Evolutionary conservation across 2,329 filamentous ascomycete genomes (phyloP).

Genomic region (Pseudogymnoascus sp.): DNA sequence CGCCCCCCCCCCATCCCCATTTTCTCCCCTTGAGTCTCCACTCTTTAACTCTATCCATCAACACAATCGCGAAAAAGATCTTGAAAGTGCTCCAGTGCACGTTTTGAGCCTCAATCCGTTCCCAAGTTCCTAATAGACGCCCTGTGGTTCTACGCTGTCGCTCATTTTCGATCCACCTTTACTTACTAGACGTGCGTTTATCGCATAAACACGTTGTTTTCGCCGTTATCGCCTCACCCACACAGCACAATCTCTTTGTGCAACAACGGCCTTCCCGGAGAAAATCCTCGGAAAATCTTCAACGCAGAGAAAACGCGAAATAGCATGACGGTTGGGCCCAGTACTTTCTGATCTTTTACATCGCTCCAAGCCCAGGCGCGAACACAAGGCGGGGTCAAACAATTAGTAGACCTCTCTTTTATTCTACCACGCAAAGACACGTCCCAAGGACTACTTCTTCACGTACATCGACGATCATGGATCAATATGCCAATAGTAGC

Average conservation of each 20-base stretch:
- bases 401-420: slow-evolving; percentile 3
- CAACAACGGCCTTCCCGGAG: not conserved
- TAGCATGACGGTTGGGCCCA: slow-evolving; percentile 5
- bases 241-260: not conserved
- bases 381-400: slow-evolving; percentile 6
- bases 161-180: slow-evolving; percentile 7
- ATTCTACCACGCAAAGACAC: not conserved
- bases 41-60: slow-evolving; percentile 8
- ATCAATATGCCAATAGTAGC: slow-evolving; percentile 8
- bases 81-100: slow-evolving; percentile 6
- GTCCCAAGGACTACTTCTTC: slow-evolving; percentile 2
- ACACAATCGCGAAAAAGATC: slow-evolving; percentile 8
- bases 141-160: slow-evolving; percentile 7
- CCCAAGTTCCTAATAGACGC: slow-evolving; percentile 1
- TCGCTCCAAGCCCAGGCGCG: slow-evolving; percentile 7
- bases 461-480: slow-evolving; percentile 7
- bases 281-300: slow-evolving; percentile 11
- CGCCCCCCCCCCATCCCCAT: slow-evolving; percentile 1
- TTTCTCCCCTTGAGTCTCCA: slow-evolving; percentile 5
- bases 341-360: not conserved
- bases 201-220: slow-evolving; percentile 8
- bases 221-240: slow-evolving; percentile 9
- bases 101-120: not conserved
- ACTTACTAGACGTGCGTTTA: not conserved
- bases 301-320: slow-evolving; percentile 6